Conservation (phyloP, 768 basidiomycete species). For the Gyrodon lividus region DNA sequence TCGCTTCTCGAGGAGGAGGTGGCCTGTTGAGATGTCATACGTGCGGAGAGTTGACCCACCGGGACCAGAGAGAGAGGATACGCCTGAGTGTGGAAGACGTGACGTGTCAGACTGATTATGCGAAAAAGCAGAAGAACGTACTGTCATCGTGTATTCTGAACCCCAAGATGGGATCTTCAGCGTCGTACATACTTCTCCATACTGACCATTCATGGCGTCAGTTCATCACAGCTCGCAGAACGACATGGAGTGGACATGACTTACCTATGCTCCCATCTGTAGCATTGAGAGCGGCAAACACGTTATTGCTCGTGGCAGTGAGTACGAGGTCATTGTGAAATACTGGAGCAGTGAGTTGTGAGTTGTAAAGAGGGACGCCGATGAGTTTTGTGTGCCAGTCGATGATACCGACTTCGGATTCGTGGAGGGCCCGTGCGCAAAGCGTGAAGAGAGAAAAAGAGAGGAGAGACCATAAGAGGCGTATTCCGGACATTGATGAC, state of each 20-base stretch:
- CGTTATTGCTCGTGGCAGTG: slow-evolving; percentile 69
- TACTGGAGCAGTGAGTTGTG: slow-evolving; percentile 52
- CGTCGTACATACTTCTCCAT: slow-evolving; percentile 81
- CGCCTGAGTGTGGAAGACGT: slow-evolving; percentile 39
- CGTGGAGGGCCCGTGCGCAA: slow-evolving; percentile 52
- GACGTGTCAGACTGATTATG: not conserved
- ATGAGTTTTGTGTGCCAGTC: slow-evolving; percentile 86
- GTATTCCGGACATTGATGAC: slow-evolving; percentile 13
- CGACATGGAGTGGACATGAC: slow-evolving; percentile 18
- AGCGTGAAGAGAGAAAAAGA: slow-evolving; percentile 18
- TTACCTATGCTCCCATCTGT: slow-evolving; percentile 71
- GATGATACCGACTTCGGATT: slow-evolving; percentile 74
- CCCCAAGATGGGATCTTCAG: slow-evolving; percentile 62
- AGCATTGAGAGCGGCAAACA: slow-evolving; percentile 70
- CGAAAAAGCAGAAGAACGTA: slow-evolving; percentile 34
- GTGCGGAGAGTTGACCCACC: slow-evolving; percentile 67
- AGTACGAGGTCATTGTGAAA: slow-evolving; percentile 63
- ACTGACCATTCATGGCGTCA: slow-evolving; percentile 38
- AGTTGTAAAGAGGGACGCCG: slow-evolving; percentile 64
- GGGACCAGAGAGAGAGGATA: slow-evolving; percentile 75
- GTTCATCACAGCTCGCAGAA: slow-evolving; percentile 7
- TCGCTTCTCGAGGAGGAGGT: slow-evolving; percentile 61
- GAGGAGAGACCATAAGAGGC: slow-evolving; percentile 17
- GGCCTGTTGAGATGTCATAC: slow-evolving; percentile 64
- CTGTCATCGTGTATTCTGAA: slow-evolving; percentile 60